Evolutionary conservation across 2,329 filamentous ascomycete species (phyloP).

Genomic region (Aspergillus alliaceus): DNA sequence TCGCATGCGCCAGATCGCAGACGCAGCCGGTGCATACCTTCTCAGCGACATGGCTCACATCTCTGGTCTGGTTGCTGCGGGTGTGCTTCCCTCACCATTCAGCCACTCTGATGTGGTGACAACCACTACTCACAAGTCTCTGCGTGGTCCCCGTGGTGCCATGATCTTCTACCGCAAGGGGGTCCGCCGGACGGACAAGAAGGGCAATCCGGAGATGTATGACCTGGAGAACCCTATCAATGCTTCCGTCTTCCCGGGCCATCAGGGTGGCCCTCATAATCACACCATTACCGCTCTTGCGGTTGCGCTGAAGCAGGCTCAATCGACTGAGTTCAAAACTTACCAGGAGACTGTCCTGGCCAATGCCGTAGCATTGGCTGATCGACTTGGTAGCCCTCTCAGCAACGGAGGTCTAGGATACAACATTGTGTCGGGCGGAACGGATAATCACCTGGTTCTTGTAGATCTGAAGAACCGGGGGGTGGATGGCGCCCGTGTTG

Average conservation of each 20-base stretch:
- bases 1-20: conserved; percentile 93
- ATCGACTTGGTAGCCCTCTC: conserved; percentile 69
- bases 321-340: conserved; percentile 82
- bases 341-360: conserved; percentile 92
- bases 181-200: conserved; percentile 87
- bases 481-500: conserved; percentile 89
- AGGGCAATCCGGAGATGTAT: conserved; percentile 84
- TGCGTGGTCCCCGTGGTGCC: conserved; percentile 92
- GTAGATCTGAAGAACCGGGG: conserved; percentile 84
- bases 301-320: conserved; percentile 92
- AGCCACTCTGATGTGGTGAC: conserved; percentile 92
- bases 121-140: conserved; percentile 98
- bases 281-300: conserved; percentile 98
- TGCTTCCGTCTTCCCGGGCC: conserved; percentile 97
- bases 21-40: conserved; percentile 90
- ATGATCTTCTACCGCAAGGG: conserved; percentile 99
- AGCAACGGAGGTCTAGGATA: conserved; percentile 71
- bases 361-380: conserved; percentile 90
- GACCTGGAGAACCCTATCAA: conserved; percentile 97
- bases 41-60: conserved; percentile 99
- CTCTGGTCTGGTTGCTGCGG: conserved; percentile 89
- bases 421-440: conserved; percentile 92
- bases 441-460: conserved; percentile 96
- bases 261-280: conserved; percentile 98
- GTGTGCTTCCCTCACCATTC: conserved; percentile 92